Conservation (phyloP, 179 eudicot species). For the Corrigiola litoralis region DNA sequence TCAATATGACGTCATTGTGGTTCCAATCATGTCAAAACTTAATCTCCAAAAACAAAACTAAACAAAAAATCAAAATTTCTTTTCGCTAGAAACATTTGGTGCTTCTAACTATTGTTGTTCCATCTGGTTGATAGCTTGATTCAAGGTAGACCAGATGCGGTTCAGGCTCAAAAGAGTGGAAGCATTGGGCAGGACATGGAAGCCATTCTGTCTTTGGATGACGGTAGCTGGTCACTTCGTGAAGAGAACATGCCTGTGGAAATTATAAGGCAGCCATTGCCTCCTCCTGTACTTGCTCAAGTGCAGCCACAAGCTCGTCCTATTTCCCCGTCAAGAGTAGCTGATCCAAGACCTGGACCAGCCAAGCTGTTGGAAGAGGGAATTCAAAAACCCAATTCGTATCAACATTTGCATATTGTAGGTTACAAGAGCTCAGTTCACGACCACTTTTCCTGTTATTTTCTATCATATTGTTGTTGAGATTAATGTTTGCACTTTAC, state of each 20-base stretch:
- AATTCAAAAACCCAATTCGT: constrained; percentile 45
- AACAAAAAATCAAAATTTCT: neutral
- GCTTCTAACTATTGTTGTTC: constrained; percentile 20
- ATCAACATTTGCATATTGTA: constrained; percentile 90
- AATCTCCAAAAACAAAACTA: neutral
- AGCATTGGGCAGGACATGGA: constrained; percentile 55
- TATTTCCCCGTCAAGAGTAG: constrained; percentile 84
- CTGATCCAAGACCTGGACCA: constrained; percentile 96
- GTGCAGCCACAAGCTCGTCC: constrained; percentile 54
- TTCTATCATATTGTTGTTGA: neutral
- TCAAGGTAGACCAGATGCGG: constrained; percentile 42
- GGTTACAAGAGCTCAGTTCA: constrained; percentile 21
- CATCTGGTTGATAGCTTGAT: constrained; percentile 39
- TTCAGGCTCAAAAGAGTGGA: constrained; percentile 36
- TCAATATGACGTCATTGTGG: no score
- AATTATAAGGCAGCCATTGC: constrained; percentile 83
- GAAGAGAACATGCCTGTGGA: constrained; percentile 40
- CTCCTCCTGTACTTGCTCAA: constrained; percentile 95
- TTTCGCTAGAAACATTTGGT: neutral
- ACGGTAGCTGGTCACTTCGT: constrained; percentile 73
- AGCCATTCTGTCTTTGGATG: constrained; percentile 77
- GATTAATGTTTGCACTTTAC: constrained; percentile 25
- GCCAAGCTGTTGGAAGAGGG: constrained; percentile 60
- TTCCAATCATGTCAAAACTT: neutral
- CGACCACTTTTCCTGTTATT: no score